Base-by-base conservation (phyloP, 148 eudicot species). In the Persicaria tinctoria region DNA sequence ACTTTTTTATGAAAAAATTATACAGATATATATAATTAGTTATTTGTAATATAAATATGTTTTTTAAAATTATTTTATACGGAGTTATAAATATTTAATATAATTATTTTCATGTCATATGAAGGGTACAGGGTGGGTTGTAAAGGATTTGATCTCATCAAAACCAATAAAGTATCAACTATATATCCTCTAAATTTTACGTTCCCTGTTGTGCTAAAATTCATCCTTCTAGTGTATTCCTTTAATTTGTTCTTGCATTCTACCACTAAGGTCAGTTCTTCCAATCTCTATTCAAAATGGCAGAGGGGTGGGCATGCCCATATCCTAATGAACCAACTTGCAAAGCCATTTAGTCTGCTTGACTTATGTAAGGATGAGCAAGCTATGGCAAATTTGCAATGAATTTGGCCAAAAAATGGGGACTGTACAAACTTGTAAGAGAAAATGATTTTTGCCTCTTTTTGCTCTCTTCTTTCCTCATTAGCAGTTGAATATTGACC, bases 361-460 rank as follows among this genome's bases (percentile, higher is more conserved):
- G 70, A 41, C 70, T 66, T 17, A 18, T 66, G 47, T 12, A 66
- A 44, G 44, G 48, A 50, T 13, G 69, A 63, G 38, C 46, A 63
- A 63, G 69, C 27, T 63, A 41, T 47, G 17, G 17, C 18, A 12
- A 66, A 66, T 66, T 14, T 66, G 70, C 17, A 12, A 66, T 47
- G 70, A 44, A 66, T 66, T 41, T 66, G 48, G 48, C 47, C 70
- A 16, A 66, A 32, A 66, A 66, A 66, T 32, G 46, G 70, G 70
- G 9, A 16, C 5, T 13, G 14, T 66, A 14, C 70, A 66, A 41
- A 38, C 46, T 5, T 38, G 3, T 14, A 66, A 66, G 47, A 41
- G 70, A 66, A 41, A 41, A 66, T 66, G 70, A 5, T 5, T 41
- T 66, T 66, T n/a, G 41, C 70, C 70, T 66, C 70, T 66, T 41